These are phyloP conservation scores for Wickerhamomyces rabaulensis DNA, from an alignment of 805 yeast species.

Conservation along the genomic window DNA sequence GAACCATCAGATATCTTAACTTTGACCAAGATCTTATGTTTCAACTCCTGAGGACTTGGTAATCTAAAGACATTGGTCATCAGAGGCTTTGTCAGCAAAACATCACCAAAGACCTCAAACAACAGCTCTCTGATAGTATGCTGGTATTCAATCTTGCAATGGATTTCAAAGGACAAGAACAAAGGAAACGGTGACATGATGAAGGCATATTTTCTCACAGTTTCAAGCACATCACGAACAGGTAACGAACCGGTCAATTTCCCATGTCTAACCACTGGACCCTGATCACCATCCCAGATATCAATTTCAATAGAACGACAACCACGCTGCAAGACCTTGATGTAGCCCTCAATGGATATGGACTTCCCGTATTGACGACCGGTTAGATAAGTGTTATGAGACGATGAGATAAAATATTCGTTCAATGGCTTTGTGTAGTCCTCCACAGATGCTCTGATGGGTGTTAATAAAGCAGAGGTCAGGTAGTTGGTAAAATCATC, in stretches of 20 bases:
- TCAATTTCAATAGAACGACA: slow-evolving; percentile 95
- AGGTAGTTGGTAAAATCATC: slow-evolving; percentile 25
- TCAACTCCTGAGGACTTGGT: slow-evolving; percentile 73
- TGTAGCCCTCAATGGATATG: slow-evolving; percentile 86
- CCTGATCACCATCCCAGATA: slow-evolving; percentile 81
- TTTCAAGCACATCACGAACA: slow-evolving; percentile 60
- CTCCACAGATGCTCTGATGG: slow-evolving; percentile 16
- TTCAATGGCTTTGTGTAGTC: slow-evolving; percentile 63
- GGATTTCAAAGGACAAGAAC: slow-evolving; percentile 78
- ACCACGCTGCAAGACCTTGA: slow-evolving; percentile 82
- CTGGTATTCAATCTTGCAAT: slow-evolving; percentile 71
- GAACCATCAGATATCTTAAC: slow-evolving; percentile 51
- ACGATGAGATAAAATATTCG: slow-evolving; percentile 86
- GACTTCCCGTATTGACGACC: slow-evolving; percentile 88
- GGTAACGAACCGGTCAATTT: slow-evolving; percentile 74
- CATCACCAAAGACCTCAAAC: slow-evolving; percentile 52
- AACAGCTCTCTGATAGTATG: slow-evolving; percentile 47
- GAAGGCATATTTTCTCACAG: slow-evolving; percentile 82
- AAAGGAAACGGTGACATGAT: slow-evolving; percentile 83
- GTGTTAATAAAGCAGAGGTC: slow-evolving; percentile 23
- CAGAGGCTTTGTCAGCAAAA: slow-evolving; percentile 28
- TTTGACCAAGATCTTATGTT: slow-evolving; percentile 69
- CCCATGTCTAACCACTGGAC: slow-evolving; percentile 91
- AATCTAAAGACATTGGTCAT: slow-evolving; percentile 32
- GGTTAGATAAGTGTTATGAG: slow-evolving; percentile 87